Evolutionary conservation across 306 rosid genomes (phyloP).

Genomic region (Ziziphus jujuba): DNA sequence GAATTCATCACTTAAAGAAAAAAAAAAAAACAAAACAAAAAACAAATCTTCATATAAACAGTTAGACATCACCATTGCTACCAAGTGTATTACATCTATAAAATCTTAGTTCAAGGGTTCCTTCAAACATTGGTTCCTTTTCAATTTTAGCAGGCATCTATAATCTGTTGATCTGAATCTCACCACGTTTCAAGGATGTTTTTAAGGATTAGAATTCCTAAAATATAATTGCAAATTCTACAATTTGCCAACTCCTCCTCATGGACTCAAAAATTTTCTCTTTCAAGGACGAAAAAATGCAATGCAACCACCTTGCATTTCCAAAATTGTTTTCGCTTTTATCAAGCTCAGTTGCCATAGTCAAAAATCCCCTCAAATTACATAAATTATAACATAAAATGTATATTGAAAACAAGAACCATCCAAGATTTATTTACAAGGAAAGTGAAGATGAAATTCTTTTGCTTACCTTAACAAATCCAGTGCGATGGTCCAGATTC

Average conservation of each 20-base stretch:
- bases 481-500: slow-evolving; percentile 81
- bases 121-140: not conserved
- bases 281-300: too few species aligned
- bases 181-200: not conserved
- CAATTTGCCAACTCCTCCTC: too few species aligned
- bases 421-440: not conserved
- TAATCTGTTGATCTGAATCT: not conserved
- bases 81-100: not conserved
- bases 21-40: too few species aligned
- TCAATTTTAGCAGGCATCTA: not conserved
- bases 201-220: not conserved
- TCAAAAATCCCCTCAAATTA: not conserved
- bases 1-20: too few species aligned
- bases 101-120: not conserved
- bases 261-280: too few species aligned
- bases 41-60: too few species aligned
- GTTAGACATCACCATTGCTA: not conserved
- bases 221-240: too few species aligned
- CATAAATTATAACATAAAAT: not conserved
- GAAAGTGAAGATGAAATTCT: not conserved
- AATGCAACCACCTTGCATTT: too few species aligned
- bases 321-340: too few species aligned
- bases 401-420: not conserved
- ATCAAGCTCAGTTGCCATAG: too few species aligned
- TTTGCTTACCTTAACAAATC: slow-evolving; percentile 59